These are phyloP conservation scores for Diaporthe destruens DNA, from an alignment of 2,329 filamentous ascomycete species.

Conservation along the genomic window DNA sequence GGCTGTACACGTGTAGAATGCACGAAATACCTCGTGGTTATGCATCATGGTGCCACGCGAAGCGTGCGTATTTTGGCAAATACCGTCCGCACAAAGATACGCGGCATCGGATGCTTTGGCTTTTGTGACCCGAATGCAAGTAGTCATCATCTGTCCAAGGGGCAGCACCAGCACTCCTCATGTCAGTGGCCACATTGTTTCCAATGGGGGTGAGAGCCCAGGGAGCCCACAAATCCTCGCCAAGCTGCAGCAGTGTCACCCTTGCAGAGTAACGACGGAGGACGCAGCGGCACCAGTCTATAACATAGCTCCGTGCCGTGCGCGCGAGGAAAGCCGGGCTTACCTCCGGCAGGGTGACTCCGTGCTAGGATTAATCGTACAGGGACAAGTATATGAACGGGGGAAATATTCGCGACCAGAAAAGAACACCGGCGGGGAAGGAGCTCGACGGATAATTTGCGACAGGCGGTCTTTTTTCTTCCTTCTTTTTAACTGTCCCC, in stretches of 20 bases:
- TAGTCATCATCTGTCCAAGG: background rate
- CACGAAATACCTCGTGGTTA: background rate
- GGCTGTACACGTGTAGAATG: constrained; percentile 7
- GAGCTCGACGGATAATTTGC: background rate
- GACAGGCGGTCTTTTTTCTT: background rate
- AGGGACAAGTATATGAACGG: no score
- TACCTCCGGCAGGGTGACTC: background rate
- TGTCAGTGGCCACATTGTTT: background rate
- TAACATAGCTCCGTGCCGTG: no score
- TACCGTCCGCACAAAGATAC: background rate
- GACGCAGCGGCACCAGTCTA: background rate
- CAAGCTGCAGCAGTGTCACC: constrained; percentile 25
- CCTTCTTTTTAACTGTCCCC: no score
- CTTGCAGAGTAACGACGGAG: constrained; percentile 7
- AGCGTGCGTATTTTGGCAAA: background rate
- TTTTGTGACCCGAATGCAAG: constrained; percentile 3
- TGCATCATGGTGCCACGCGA: constrained; percentile 3
- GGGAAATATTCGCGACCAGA: background rate
- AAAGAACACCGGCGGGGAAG: background rate
- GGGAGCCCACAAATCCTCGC: background rate
- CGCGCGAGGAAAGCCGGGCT: background rate
- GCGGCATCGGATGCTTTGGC: background rate
- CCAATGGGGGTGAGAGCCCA: background rate
- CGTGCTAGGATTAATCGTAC: no score
- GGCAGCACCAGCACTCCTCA: no score